Base-by-base conservation (phyloP, 208 protist genomes). In the Porcisia hertigi region DNA sequence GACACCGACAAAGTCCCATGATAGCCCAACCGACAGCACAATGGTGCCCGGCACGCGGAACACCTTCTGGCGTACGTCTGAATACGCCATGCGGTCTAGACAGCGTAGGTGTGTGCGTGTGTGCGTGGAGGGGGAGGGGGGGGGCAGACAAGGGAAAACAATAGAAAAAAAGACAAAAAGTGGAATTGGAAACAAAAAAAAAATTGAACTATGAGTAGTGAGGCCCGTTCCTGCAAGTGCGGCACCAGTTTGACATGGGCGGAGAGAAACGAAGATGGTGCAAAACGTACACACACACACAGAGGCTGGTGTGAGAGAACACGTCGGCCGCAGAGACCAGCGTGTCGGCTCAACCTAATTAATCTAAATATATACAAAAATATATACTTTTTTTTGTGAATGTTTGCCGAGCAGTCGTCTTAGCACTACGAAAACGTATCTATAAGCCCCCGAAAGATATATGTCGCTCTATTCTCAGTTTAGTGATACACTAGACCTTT, bases 21-120 rank as follows among this genome's bases (percentile, higher is more conserved):
- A 78, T 23, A 96, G 88, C 1, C 91, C 91, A 16, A 94, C 79
- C 12, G 91, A 94, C 7, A 97, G 59, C 12, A 87, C 82, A 41
- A 93, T 83, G 66, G 80, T 86, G 54, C 74, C 69, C 3, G 93
- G 91, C n/a, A 97, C 83, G 72, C 86, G 88, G 67, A 96, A 94
- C 20, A 96, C 83, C 73, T 91, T 92, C 81, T 96, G 92, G 58
- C 84, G 92, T n/a, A 94, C 76, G 79, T 94, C 86, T 45, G 79
- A 70, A n/a, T 72, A 85, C 16, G 83, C 58, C 79, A 89, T 89
- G 11, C 23, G 25, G 47, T 9, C 72, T 34, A 58, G 52, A 58
- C 11, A 25, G 57, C 14, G 57, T 60, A 30, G 4, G 57, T 60
- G 57, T 60, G 57, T 60, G 57, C 3, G 57, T 60, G 57, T n/a